These are phyloP conservation scores for button mushroom (Agaricus bisporus) DNA, from an alignment of 768 basidiomycete genomes.

Conservation along the genomic window DNA sequence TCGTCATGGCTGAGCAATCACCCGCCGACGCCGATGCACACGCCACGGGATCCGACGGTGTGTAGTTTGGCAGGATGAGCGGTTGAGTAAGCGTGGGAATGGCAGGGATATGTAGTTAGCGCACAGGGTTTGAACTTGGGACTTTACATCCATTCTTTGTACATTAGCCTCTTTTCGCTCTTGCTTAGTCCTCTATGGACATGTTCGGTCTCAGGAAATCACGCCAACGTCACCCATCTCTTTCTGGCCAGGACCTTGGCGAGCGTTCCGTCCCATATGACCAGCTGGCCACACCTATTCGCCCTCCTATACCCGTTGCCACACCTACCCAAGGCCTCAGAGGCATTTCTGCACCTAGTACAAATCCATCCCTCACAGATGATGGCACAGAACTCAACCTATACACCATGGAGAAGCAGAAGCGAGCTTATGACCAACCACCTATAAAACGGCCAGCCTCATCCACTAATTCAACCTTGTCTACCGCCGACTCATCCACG, in stretches of 20 bases:
- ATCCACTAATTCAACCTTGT: constrained; percentile 42
- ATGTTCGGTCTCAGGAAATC: constrained; percentile 62
- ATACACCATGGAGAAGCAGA: constrained; percentile 43
- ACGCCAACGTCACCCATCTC: constrained; percentile 56
- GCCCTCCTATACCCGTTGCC: constrained; percentile 53
- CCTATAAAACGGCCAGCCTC: constrained; percentile 39
- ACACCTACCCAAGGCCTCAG: constrained; percentile 51
- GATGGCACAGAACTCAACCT: constrained; percentile 70
- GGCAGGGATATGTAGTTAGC: neutral
- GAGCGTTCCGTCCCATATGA: constrained; percentile 72
- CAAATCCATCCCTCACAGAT: constrained; percentile 71
- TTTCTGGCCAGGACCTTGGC: constrained; percentile 53
- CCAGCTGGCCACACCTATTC: constrained; percentile 48
- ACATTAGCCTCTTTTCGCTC: constrained; percentile 7
- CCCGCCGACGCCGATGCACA: constrained; percentile 1
- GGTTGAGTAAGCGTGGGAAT: constrained; percentile 1
- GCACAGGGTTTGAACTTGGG: neutral
- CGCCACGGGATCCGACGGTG: neutral
- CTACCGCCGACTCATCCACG: constrained; percentile 49
- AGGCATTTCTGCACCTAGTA: constrained; percentile 77
- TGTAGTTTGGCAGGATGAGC: constrained; percentile 7
- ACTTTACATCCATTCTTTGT: constrained; percentile 7
- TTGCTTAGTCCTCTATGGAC: constrained; percentile 40
- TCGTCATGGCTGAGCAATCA: constrained; percentile 31
- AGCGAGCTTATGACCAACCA: constrained; percentile 36